phyloP scores from a whole-genome alignment of 805 yeast genomes.

The Kuraishia capsulata region DNA sequence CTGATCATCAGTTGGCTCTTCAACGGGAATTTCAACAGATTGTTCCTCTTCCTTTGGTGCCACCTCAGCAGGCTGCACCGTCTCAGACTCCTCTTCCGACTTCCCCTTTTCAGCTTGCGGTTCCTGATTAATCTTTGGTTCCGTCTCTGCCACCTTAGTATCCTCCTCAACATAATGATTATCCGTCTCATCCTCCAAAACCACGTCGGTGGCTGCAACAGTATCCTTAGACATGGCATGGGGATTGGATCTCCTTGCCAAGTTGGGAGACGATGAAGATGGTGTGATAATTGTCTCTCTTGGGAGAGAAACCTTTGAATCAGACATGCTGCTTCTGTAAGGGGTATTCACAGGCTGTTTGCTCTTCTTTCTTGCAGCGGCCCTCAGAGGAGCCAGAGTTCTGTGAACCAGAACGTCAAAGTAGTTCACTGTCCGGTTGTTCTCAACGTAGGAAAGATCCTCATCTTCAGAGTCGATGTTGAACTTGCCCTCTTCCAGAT shows the following conservation, averaged over 20 bases:
- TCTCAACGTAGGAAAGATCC: constrained; percentile 33
- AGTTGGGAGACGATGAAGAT: constrained; percentile 8
- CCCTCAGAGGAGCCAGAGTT: constrained; percentile 30
- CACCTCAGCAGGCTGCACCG: no score
- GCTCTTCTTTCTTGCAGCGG: constrained; percentile 5
- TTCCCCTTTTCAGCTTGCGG: no score
- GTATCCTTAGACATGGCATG: background rate
- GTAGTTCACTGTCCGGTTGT: constrained; percentile 44
- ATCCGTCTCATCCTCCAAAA: background rate
- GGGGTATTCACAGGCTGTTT: constrained; percentile 3
- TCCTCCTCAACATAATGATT: no score
- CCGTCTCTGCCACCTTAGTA: no score
- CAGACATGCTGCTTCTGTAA: background rate
- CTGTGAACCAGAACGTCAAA: constrained; percentile 62
- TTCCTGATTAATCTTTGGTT: no score
- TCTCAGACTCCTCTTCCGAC: no score
- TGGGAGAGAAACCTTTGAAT: constrained; percentile 15
- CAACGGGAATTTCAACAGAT: no score
- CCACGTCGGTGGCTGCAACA: background rate
- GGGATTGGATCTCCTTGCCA: constrained; percentile 1
- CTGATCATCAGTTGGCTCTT: no score
- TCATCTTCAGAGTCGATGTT: constrained; percentile 55
- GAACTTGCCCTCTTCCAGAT: constrained; percentile 78
- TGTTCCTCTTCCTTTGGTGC: no score
- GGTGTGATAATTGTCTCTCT: constrained; percentile 24